Base-by-base conservation (phyloP, 2,329 filamentous ascomycete genomes). In the Colletotrichum costaricense region DNA sequence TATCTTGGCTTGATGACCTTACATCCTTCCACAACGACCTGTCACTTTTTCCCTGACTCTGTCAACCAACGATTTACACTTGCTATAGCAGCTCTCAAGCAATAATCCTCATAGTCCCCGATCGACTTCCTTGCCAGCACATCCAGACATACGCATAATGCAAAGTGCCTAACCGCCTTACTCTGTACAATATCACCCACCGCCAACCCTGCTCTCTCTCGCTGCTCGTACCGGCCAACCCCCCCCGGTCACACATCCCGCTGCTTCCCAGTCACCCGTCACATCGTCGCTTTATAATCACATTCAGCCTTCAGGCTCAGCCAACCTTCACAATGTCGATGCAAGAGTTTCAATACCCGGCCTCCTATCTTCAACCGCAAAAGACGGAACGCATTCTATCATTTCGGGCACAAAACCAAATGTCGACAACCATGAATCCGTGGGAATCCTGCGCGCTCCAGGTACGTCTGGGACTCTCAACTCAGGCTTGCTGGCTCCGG, bases 391-490 rank as follows among this genome's bases (percentile, higher is more conserved):
- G 58, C 11, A 35, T 63, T 56, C 70, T 75, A 22, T 74, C 71
- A 63, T 55, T 76, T 67, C 66, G 71, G 9, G 11, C 73, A 12
- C 67, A 74, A 9, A 71, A 74, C 38, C 63, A 66, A 33, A 24
- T 16, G 6, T 4, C 67, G 16, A 33, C 75, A 14, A 75, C 70
- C 26, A 78, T 83, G 77, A 83, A 83, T 64, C 73, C 80, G 0
- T 83, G 82, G 82, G 82, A 84, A 73, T 62, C 66, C 5, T 78
- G 77, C 28, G 82, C 82, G n/a, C 65, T 84, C 19, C 73, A 80
- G 26, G 84, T 86, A 75, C 65, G 68, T 63, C 8, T n/a, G 4
- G 5, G 2, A 16, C 14, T 14, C 16, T 8, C 12, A 5, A 2
- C 3, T 12, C n/a, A 7, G 3, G 9, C 6, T 35, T 14, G 5